Base-by-base conservation (phyloP, 805 yeast genomes). In the Pichia nanzhaoensis region DNA sequence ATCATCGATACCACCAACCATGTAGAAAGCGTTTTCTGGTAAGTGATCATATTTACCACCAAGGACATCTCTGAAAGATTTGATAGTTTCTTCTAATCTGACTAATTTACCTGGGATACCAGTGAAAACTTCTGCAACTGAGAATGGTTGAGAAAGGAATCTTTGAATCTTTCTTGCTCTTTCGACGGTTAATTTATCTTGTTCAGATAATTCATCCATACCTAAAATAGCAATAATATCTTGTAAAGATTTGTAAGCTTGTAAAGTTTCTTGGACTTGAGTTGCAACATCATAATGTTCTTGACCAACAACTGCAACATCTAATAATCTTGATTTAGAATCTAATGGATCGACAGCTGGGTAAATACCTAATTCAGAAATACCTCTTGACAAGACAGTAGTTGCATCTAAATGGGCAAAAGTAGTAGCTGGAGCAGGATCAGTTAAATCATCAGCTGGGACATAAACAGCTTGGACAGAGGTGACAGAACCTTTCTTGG, bases 261-360 rank as follows among this genome's bases (percentile, higher is more conserved):
- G 99, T 72, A 93, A 80, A 63, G 99, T 93, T 78, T 90, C 93
- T 80, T 93, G 99, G 60, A 93, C 99, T 64, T 74, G 67, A 61
- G 95, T 77, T 56, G 99, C 99, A 70, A 84, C 88, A 61, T 83
- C 84, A 77, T 93, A 93, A 79, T 93, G 99, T 79, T 93, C 99
- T 75, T 88, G 85, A 74, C 99, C 99, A 63, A 93, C 96, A 67
- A 93, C 93, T 56, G 96, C 66, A 66, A 83, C 96, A 71, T 93
- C 99, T 70, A 93, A 84, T 71, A 93, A 84, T 83, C 99, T 89
- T 53, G 98, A 93, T 77, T 85, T 91, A 68, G 99, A 93, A 78
- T 91, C 99, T 73, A 93, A 85, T 68, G 99, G 99, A 77, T 93
- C 99, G 80, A 93, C 99, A 69, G 99, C 99, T 70, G 99, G 99